Base-by-base conservation (phyloP, 305 asterid genomes). In the Fraxinus greggii region DNA sequence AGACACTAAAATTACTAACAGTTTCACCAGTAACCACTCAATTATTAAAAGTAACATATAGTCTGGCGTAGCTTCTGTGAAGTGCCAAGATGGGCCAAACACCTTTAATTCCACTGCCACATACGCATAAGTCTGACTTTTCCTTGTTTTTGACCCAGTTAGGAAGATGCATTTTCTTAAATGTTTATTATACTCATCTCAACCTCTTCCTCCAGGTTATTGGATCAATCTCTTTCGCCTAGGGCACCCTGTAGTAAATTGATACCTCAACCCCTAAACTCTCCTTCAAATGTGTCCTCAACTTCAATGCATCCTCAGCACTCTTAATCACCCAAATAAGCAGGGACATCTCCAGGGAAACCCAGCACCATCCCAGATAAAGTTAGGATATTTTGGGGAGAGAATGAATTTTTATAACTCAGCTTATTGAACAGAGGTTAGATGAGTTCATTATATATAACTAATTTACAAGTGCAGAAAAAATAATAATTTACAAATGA, bases 271-370 rank as follows among this genome's bases (percentile, higher is more conserved):
- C 91, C 83, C 83, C 83, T 78, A 88, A 92, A 72, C 59, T 51
- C 79, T 83, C 89, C 81, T 97, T 88, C 87, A 94, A 86, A 88
- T 90, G 92, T 24, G 80, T 79, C 88, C 96, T 90, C 80, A 92
- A 82, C 79, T 84, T 91, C 86, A 89, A 85, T 0, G 90, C 93
- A 83, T 94, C 96, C 2, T 80, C 78, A 77, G 81, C 88, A 61
- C 92, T 85, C 32, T 77, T 75, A 81, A 93, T 87, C 67, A 7
- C 89, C 96, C 89, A 93, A 86, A 83, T 90, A 82, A 31, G 80
- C 78, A 0, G 98, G 97, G 90, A 91, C 96, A 93, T 89, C 84
- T 90, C 92, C 0, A 87, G 91, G 0, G 98, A 95, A 0, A 90
- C 74, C 98, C 97, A 93, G 70, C 69, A 83, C 84, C 5, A 7